Conservation (phyloP, 2,329 filamentous ascomycete species). For the Sclerotinia sclerotiorum region DNA sequence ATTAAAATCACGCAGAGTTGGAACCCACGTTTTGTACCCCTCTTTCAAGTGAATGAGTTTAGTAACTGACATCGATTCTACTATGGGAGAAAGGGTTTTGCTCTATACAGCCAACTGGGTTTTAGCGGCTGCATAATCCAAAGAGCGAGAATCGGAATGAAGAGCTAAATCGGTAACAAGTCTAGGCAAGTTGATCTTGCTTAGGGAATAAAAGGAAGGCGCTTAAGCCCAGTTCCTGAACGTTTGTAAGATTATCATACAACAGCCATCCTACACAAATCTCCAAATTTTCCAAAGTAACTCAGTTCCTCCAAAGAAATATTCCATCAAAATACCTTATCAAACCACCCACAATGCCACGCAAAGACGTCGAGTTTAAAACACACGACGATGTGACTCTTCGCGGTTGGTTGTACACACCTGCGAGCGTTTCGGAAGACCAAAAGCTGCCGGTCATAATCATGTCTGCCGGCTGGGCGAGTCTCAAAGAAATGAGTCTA, state of each 20-base stretch:
- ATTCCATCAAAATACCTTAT: neutral
- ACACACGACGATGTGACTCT: constrained; percentile 36
- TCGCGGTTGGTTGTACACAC: constrained; percentile 39
- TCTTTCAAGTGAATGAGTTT: neutral
- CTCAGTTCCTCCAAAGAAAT: neutral
- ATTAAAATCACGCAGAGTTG: neutral
- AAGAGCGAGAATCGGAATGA: neutral
- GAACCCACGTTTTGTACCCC: neutral
- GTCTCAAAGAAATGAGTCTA: constrained; percentile 33
- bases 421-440: constrained; percentile 12
- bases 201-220: neutral
- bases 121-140: neutral
- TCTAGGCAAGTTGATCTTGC: neutral
- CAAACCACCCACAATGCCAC: constrained; percentile 5
- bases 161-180: neutral
- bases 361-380: constrained; percentile 35
- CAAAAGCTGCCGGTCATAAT: constrained; percentile 30
- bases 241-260: neutral
- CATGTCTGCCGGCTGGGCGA: constrained; percentile 33
- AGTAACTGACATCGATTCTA: neutral
- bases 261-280: neutral
- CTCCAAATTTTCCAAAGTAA: neutral
- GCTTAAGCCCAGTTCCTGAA: neutral
- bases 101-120: neutral
- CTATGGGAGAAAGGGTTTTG: neutral